phyloP scores from a whole-genome alignment of 2,329 filamentous ascomycete genomes.

The Podosphaera xanthii region DNA sequence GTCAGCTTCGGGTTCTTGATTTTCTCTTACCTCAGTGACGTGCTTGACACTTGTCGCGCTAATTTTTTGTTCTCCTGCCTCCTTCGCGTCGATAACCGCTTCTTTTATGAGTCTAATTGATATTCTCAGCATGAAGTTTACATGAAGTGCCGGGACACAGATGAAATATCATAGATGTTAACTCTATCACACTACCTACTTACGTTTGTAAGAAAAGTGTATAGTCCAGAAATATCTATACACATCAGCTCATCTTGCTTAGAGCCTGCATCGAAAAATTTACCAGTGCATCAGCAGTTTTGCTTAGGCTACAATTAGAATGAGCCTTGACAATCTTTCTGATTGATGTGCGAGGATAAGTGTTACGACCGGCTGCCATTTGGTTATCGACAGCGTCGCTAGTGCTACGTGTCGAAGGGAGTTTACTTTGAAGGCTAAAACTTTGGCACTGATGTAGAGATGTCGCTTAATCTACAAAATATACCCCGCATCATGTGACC shows the following conservation, averaged over 20 bases:
- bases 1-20: neutral
- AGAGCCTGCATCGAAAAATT: conserved; percentile 12
- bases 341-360: conserved; percentile 64
- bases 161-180: neutral
- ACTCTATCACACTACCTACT: conserved; percentile 3
- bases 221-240: conserved; percentile 64
- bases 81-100: conserved; percentile 52
- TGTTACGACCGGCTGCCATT: conserved; percentile 33
- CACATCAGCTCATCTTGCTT: neutral
- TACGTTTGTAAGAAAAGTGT: conserved; percentile 54
- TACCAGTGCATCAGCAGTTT: conserved; percentile 70
- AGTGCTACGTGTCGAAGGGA: too few relatives aligned
- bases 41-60: conserved; percentile 57
- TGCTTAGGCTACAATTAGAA: conserved; percentile 56
- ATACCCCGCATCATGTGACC: too few relatives aligned
- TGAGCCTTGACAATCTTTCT: conserved; percentile 84
- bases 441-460: too few relatives aligned
- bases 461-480: too few relatives aligned
- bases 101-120: conserved; percentile 40
- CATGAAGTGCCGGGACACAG: neutral
- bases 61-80: conserved; percentile 47
- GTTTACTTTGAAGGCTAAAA: too few relatives aligned
- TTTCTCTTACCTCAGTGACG: conserved; percentile 41
- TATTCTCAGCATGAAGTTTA: neutral
- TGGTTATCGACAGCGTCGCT: too few relatives aligned